Base-by-base conservation (phyloP, 805 yeast genomes). In the Candida wancherniae region DNA sequence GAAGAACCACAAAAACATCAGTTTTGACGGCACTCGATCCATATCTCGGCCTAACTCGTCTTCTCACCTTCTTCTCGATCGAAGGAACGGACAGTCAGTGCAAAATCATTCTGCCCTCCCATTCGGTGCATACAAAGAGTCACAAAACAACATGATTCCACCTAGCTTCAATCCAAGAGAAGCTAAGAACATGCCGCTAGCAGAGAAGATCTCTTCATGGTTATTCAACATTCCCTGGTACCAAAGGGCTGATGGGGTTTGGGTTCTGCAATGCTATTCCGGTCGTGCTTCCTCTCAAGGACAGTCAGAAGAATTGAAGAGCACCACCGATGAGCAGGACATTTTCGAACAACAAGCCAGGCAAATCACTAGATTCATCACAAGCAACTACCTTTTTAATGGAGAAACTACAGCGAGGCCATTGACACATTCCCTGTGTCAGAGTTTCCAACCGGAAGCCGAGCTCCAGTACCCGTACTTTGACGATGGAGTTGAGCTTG, bases 161-260 rank as follows among this genome's bases (percentile, higher is more conserved):
- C 38, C 58, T 1, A 46, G 48, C 9, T 80, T 82, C 48, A 69
- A 80, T 36, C 90, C 90, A 9, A 63, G 85, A 46, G 55, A 56
- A 18, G 75, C 77, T 3, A 58, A 69, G 6, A 77, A 75, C 51
- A 81, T 83, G 87, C 67, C 76, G 1, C 72, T 68, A 39, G 61
- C 56, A 28, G 90, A 83, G 45, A 83, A 82, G 45, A 83, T 83
- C 1, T 63, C 63, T 22, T 57, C 52, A 5, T 83, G 92, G 92
- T 69, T 83, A 20, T 57, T 59, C 3, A 62, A 65, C 17, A 68
- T 83, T 3, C 88, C 88, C 1, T 44, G 48, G 48, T 48, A 66
- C 6, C 63, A 56, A 29, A 48, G 57, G 0, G 39, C 53, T 12
- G 47, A 40, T 22, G 40, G 45, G 19, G 25, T 47, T 11, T 36